Conservation (phyloP, 169 alveolate genomes). For the Cryptosporidium ryanae region DNA sequence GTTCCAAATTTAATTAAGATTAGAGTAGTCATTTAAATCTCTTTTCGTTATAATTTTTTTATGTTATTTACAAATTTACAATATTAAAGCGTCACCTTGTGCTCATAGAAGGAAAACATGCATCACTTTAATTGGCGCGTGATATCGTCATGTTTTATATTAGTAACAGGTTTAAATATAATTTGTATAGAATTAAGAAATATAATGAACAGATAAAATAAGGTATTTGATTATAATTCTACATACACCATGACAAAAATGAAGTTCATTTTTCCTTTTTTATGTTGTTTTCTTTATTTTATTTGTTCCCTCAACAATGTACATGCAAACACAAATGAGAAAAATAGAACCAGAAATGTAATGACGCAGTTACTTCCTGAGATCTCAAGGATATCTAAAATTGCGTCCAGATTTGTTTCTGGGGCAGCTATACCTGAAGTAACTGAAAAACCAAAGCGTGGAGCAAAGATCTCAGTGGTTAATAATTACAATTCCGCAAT, state of each 20-base stretch:
- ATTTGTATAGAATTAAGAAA: background rate
- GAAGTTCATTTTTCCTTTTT: background rate
- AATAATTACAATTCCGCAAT: conserved; percentile 49
- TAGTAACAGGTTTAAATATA: background rate
- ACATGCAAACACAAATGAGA: conserved; percentile 1
- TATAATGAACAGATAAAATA: conserved; percentile 1
- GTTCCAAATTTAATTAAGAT: too few relatives aligned
- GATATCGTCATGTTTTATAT: conserved; percentile 21
- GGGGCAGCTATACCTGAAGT: conserved; percentile 69
- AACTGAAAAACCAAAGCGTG: conserved; percentile 26
- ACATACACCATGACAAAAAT: background rate
- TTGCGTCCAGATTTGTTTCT: conserved; percentile 60
- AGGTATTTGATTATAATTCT: too few relatives aligned
- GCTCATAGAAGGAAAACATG: conserved; percentile 1
- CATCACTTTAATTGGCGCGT: conserved; percentile 54
- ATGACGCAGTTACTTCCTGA: conserved; percentile 22
- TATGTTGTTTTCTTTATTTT: background rate
- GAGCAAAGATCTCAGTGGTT: conserved; percentile 28
- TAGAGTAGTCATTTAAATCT: too few relatives aligned
- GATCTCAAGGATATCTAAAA: conserved; percentile 39
- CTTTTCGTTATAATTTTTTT: too few relatives aligned
- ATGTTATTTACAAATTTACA: too few relatives aligned
- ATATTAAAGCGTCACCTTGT: too few relatives aligned
- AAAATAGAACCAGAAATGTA: background rate
- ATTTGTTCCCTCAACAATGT: background rate